phyloP scores from a whole-genome alignment of 2,329 filamentous ascomycete species.

The Phialophora macrospora region DNA sequence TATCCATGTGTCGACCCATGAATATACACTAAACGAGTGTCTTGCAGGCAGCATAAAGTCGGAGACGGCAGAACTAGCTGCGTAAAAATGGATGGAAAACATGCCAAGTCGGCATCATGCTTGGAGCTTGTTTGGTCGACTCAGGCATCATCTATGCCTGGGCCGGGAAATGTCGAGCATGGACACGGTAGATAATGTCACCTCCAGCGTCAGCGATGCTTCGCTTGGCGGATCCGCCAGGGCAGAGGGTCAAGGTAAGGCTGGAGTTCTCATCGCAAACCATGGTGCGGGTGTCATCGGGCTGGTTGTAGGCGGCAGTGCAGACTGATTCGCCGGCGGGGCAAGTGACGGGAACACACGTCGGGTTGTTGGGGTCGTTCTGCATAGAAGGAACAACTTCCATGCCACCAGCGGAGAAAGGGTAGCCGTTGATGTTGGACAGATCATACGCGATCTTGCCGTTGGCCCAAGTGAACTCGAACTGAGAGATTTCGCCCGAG shows the following conservation, averaged over 20 bases:
- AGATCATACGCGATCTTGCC: conserved; percentile 50
- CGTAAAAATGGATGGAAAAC: conserved; percentile 32
- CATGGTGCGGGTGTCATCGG: conserved; percentile 39
- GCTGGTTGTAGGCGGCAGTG: conserved; percentile 38
- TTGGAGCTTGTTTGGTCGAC: conserved; percentile 11
- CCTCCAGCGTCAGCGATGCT: conserved; percentile 23
- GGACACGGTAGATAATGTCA: conserved; percentile 34
- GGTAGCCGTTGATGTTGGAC: conserved; percentile 50
- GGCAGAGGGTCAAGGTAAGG: conserved; percentile 37
- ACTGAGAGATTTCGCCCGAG: conserved; percentile 47
- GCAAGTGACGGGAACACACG: conserved; percentile 36
- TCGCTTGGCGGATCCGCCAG: conserved; percentile 35
- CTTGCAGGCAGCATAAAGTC: conserved; percentile 32
- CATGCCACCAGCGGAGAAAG: conserved; percentile 44
- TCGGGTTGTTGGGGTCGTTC: conserved; percentile 36
- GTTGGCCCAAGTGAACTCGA: conserved; percentile 49
- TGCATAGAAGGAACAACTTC: conserved; percentile 35
- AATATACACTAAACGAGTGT: conserved; percentile 32
- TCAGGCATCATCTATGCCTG: conserved; percentile 20
- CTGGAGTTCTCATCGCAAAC: conserved; percentile 36
- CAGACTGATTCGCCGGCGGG: conserved; percentile 36
- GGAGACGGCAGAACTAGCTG: conserved; percentile 38
- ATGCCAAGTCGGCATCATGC: conserved; percentile 16
- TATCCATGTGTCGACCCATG: conserved; percentile 39
- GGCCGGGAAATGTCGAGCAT: conserved; percentile 36